Conservation (phyloP, 2,329 filamentous ascomycete species). For the Fulvia fulva region DNA sequence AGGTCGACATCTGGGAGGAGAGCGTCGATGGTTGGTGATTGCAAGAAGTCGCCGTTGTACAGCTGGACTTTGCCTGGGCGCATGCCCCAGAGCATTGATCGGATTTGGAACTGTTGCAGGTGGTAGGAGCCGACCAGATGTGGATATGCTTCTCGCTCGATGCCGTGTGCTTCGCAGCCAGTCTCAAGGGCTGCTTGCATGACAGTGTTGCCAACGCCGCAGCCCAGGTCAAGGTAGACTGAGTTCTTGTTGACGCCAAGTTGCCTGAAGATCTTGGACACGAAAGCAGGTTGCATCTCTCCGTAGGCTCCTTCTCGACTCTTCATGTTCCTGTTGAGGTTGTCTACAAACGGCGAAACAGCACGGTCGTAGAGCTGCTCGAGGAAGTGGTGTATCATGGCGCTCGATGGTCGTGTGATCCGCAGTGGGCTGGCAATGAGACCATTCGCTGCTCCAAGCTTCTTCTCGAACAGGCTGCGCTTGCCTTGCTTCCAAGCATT, state of each 20-base stretch:
- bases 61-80: slow-evolving; percentile 73
- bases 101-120: slow-evolving; percentile 70
- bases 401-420: not conserved
- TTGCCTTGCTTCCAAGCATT: not conserved
- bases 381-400: slow-evolving; percentile 51
- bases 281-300: slow-evolving; percentile 77
- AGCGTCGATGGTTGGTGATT: slow-evolving; percentile 61
- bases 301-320: slow-evolving; percentile 68
- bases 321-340: slow-evolving; percentile 77
- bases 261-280: slow-evolving; percentile 73
- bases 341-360: slow-evolving; percentile 72
- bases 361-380: slow-evolving; percentile 82
- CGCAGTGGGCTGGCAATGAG: not conserved
- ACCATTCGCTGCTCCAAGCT: not conserved
- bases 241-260: slow-evolving; percentile 67
- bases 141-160: slow-evolving; percentile 88
- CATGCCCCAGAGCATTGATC: slow-evolving; percentile 83
- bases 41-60: slow-evolving; percentile 76
- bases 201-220: slow-evolving; percentile 92
- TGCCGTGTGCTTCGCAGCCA: slow-evolving; percentile 89
- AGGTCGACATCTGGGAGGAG: slow-evolving; percentile 80
- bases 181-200: slow-evolving; percentile 87
- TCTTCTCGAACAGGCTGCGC: not conserved
- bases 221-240: slow-evolving; percentile 88
- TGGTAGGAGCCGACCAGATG: slow-evolving; percentile 75